Evolutionary conservation across 257 asterid genomes (phyloP), one percentile per base, ranked within the genome.

Genomic region (Plantago elongata): DNA sequence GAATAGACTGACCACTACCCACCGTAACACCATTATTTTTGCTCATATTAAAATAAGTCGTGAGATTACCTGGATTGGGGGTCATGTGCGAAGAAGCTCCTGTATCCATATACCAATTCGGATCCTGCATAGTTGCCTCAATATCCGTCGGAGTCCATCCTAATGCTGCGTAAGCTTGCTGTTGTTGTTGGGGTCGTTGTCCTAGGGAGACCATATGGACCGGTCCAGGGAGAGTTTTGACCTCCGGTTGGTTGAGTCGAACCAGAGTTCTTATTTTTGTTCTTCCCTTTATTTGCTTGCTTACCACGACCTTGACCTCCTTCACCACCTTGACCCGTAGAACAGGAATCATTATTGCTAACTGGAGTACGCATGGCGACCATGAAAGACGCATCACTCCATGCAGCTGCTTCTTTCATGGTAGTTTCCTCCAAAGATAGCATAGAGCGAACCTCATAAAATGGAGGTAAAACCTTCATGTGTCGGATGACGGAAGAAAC

Each of bases 11-110:
- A 51, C 57, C 34, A 51, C 13, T 51, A 51, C 57, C 57, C 16
- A 51, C 57, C 16, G 8, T 15, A 14, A 51, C 13, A 14, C 60
- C 42, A 54, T 7, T 6, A 6, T 55, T 55, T 11, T 27, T 55
- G 44, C 60, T 55, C 43, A 55, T 8, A 55, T 55, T 55, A 29
- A 29, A 18, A 27, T 54, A 54, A 54, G 42, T 8, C 42, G 60
- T 7, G 60, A 54, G 60, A 27, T 11, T 55, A 55, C 60, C 45
- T 55, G 43, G 14, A 0, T 0, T 2, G 60, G 45, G 11, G 0
- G 44, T 55, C 60, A 55, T 55, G 9, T 55, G 60, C 0, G 60
- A 55, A 9, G 59, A 7, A 10, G 59, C 59, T 4, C 58, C 38
- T 6, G 3, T 7, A 2, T 27, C 34, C 11, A 17, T 16, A 11